Evolutionary conservation across 805 yeast species (phyloP), one percentile per base, ranked within the genome.

Genomic region (Candida methanosorbosa): DNA sequence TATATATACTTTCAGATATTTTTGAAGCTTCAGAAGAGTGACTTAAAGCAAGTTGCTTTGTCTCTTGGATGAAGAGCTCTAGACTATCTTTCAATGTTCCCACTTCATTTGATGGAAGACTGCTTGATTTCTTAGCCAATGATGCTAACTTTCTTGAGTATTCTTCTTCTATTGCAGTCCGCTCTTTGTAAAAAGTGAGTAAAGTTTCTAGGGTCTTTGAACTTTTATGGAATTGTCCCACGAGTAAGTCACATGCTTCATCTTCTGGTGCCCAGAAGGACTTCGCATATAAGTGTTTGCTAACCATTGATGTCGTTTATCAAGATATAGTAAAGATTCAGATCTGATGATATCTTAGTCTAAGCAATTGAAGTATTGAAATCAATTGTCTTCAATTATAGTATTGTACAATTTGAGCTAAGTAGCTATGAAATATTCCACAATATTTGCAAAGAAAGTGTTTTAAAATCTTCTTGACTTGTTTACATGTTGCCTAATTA

Each of bases 141-240:
- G 68, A 63, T 29, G 59, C 60, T 43, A 86, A 53, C 38, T 66
- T 68, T 36, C 72, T 68, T 26, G 78, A 59, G 48, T 82, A 83
- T 18, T 86, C 95, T 40, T 76, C 81, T 47, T 85, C 95, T 27
- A 86, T 69, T 13, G 71, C 61, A 1, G 71, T 59, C 26, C 79
- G 59, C 37, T 77, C 82, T 38, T 63, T 69, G 54, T 73, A 75
- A 41, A 68, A 75, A 1, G 48, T 44, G 8, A 60, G 50, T 14
- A 78, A 46, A 21, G 67, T 71, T 20, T 74, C 77, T 32, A 72
- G 56, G 1, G 92, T 78, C 31, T 66, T 68, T 27, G 71, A 63
- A 8, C 86, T 74, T 38, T 72, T 66, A 44, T 72, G 69, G 63
- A 81, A 69, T 38, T 78, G 70, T 40, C 63, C 66, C 34, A 72